Evolutionary conservation across 2,329 filamentous ascomycete genomes (phyloP).

Genomic region (Tolypocladium capitatum): DNA sequence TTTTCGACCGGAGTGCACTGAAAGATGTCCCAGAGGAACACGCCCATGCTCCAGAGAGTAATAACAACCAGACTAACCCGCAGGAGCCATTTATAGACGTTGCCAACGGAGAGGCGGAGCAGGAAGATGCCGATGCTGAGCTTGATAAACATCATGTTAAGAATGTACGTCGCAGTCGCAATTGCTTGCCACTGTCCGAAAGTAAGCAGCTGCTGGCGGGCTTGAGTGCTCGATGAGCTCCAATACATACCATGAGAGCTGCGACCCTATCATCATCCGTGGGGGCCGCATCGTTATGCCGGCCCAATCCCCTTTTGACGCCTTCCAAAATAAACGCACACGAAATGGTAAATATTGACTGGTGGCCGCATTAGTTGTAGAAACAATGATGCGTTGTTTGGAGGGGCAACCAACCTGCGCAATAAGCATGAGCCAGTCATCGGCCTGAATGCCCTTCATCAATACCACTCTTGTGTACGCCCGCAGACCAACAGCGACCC

Average conservation of each 20-base stretch:
- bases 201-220: background rate
- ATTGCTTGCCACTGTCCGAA: slow-evolving; percentile 33
- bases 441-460: slow-evolving; percentile 31
- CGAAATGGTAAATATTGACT: slow-evolving; percentile 33
- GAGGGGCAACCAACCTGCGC: slow-evolving; percentile 24
- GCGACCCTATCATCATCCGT: slow-evolving; percentile 25
- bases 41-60: slow-evolving; percentile 29
- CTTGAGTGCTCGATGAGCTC: background rate
- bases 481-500: slow-evolving; percentile 28
- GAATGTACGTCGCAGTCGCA: slow-evolving; percentile 34
- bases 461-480: slow-evolving; percentile 29
- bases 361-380: slow-evolving; percentile 1
- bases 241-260: slow-evolving; percentile 29
- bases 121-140: slow-evolving; percentile 41
- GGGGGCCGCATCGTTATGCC: slow-evolving; percentile 31
- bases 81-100: slow-evolving; percentile 34
- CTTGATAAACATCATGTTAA: slow-evolving; percentile 44
- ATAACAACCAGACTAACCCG: slow-evolving; percentile 31
- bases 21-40: slow-evolving; percentile 40
- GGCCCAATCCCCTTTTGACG: slow-evolving; percentile 28
- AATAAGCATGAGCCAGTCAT: slow-evolving; percentile 41
- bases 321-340: slow-evolving; percentile 32
- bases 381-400: background rate
- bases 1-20: slow-evolving; percentile 36
- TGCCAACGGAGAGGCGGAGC: slow-evolving; percentile 31